These are phyloP conservation scores for Arthrobotrys sphaeroides DNA, from an alignment of 2,329 filamentous ascomycete species.

Conservation along the genomic window DNA sequence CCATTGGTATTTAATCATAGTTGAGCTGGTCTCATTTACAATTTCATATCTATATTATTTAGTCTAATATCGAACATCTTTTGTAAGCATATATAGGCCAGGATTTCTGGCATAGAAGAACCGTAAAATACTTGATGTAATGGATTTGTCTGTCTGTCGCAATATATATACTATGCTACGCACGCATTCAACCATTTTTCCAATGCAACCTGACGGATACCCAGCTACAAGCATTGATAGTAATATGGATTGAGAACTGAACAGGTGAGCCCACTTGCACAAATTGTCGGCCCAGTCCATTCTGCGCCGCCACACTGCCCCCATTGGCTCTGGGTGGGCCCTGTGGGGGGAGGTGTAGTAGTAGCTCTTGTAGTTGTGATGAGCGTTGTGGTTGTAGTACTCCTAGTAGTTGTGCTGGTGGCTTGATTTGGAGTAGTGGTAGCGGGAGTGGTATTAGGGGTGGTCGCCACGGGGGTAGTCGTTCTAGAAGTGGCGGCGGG, in stretches of 20 bases:
- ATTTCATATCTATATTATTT: too few relatives aligned
- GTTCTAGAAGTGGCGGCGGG: not conserved
- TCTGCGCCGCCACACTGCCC: conserved; percentile 12
- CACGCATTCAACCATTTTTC: too few relatives aligned
- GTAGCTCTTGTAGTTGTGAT: not conserved
- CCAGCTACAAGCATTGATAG: conserved; percentile 15
- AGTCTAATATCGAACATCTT: too few relatives aligned
- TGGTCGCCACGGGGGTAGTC: not conserved
- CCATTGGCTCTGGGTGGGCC: not conserved
- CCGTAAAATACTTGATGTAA: too few relatives aligned
- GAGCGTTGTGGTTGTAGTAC: not conserved
- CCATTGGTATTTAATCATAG: too few relatives aligned
- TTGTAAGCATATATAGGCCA: too few relatives aligned
- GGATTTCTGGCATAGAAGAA: too few relatives aligned
- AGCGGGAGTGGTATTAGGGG: not conserved
- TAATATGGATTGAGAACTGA: conserved; percentile 15
- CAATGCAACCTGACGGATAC: not conserved
- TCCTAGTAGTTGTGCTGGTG: not conserved
- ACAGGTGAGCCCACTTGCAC: not conserved
- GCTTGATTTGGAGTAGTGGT: not conserved
- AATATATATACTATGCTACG: too few relatives aligned
- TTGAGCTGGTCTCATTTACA: too few relatives aligned
- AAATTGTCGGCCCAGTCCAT: conserved; percentile 5
- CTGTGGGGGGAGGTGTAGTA: not conserved
- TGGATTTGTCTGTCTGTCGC: too few relatives aligned